A percentile compares a stretch with the other conserved stretches of the same genome.
phyloP scores from a whole-genome alignment of 2,329 filamentous ascomycete species.

The Arthrobotrys entomopaga region DNA sequence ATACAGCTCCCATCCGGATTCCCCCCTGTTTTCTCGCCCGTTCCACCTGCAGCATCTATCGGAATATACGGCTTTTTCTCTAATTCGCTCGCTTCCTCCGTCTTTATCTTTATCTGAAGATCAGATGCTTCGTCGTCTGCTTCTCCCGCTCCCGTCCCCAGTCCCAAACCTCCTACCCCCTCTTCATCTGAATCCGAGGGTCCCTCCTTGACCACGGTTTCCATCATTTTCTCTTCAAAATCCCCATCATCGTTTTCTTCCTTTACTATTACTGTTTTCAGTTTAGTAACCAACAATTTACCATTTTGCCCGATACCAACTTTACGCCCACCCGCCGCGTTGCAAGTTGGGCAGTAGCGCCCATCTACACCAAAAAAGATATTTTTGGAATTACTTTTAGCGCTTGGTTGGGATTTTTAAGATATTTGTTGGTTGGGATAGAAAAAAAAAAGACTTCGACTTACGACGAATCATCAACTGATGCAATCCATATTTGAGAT shows the following conservation, averaged over 20 bases:
- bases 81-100: conserved; percentile 49
- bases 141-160: conserved; percentile 10
- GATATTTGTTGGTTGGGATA: background rate
- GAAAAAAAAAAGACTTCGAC: conserved; percentile 13
- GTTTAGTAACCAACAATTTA: conserved; percentile 20
- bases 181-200: conserved; percentile 40
- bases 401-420: background rate
- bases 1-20: conserved; percentile 53
- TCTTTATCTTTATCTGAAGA: conserved; percentile 30
- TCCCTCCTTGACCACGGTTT: conserved; percentile 37
- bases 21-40: conserved; percentile 49
- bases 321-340: conserved; percentile 40
- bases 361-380: conserved; percentile 25
- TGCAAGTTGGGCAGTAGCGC: conserved; percentile 54
- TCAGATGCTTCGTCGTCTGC: conserved; percentile 25
- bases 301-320: conserved; percentile 47
- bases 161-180: conserved; percentile 8
- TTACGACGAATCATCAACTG: conserved; percentile 66
- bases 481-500: conserved; percentile 68
- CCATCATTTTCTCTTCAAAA: conserved; percentile 32
- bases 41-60: conserved; percentile 54
- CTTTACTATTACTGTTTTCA: conserved; percentile 37
- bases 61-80: conserved; percentile 50
- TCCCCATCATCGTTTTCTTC: conserved; percentile 37
- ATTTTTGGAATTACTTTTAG: background rate